Evolutionary conservation across 164 flowering plant genomes (phyloP).

Genomic region (Piper betle): DNA sequence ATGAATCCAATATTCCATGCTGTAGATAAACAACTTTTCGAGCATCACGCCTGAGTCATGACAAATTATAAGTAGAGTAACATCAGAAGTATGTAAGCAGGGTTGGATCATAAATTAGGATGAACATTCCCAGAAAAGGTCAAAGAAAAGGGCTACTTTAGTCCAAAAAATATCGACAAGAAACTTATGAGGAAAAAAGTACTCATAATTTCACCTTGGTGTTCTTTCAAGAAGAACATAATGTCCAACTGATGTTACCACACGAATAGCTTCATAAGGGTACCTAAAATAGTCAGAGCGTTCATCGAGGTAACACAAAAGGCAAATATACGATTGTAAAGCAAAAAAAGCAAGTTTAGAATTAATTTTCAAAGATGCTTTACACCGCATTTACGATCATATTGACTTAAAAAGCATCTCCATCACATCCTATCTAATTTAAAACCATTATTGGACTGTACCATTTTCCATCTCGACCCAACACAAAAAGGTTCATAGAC

Average conservation of each 20-base stretch:
- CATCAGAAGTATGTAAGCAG: not conserved
- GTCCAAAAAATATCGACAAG: not conserved
- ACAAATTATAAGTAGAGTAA: not conserved
- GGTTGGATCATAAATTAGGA: too few species aligned
- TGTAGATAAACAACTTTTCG: constrained; percentile 80
- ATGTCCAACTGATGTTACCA: constrained; percentile 88
- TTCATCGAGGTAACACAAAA: not conserved
- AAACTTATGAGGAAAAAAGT: not conserved
- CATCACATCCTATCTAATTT: too few species aligned
- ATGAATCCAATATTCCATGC: constrained; percentile 89
- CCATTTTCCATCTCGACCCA: too few species aligned
- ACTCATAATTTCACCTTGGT: constrained; percentile 45
- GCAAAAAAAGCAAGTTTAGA: too few species aligned
- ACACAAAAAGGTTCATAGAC: too few species aligned
- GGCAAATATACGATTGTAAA: not conserved
- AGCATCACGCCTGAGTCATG: constrained; percentile 59
- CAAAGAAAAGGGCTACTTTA: too few species aligned
- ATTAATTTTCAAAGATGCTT: too few species aligned
- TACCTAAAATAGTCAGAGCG: constrained; percentile 53
- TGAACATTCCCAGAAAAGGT: too few species aligned
- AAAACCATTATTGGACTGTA: too few species aligned
- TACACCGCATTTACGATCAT: too few species aligned
- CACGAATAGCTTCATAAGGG: constrained; percentile 93
- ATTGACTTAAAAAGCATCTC: too few species aligned
- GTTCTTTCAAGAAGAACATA: constrained; percentile 90